Percentiles rank a stretch among this genome's conserved stretches.
These are phyloP conservation scores for Triadica sebifera DNA, from an alignment of 345 rosid genomes.

Conservation along the genomic window DNA sequence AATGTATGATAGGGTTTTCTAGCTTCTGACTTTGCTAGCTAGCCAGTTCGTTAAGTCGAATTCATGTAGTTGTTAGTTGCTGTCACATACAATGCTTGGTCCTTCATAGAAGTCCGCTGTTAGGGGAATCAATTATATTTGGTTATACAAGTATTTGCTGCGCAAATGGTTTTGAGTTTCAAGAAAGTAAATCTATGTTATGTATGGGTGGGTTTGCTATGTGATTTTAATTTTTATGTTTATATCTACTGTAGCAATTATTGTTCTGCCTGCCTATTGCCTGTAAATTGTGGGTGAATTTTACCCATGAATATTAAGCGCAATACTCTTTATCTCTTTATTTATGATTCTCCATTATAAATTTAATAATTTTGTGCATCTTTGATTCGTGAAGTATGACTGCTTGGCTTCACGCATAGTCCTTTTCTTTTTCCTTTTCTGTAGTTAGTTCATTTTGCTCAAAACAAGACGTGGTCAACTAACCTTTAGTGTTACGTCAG, in stretches of 20 bases:
- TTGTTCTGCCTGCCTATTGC: neutral
- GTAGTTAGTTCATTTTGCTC: neutral
- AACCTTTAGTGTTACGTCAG: slow-evolving; percentile 34
- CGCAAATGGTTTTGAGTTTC: neutral
- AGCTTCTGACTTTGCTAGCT: neutral
- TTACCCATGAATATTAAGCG: slow-evolving; percentile 10
- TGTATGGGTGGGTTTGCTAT: neutral
- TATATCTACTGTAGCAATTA: neutral
- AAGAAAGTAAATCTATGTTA: neutral
- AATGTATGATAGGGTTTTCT: slow-evolving; percentile 2
- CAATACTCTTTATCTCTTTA: neutral
- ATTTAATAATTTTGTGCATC: neutral
- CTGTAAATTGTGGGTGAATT: neutral
- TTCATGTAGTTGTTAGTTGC: neutral
- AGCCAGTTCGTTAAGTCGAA: neutral
- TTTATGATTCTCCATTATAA: slow-evolving; percentile 12
- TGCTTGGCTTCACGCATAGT: neutral
- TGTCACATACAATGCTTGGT: neutral
- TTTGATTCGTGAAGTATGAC: slow-evolving; percentile 10
- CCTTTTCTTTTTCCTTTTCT: neutral
- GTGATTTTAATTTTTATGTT: neutral
- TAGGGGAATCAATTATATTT: neutral
- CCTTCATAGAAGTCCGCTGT: neutral
- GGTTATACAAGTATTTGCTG: neutral
- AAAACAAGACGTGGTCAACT: neutral